Evolutionary conservation across 1,284 basidiomycete species (phyloP).

Genomic region (Taiwanofungus camphoratus): DNA sequence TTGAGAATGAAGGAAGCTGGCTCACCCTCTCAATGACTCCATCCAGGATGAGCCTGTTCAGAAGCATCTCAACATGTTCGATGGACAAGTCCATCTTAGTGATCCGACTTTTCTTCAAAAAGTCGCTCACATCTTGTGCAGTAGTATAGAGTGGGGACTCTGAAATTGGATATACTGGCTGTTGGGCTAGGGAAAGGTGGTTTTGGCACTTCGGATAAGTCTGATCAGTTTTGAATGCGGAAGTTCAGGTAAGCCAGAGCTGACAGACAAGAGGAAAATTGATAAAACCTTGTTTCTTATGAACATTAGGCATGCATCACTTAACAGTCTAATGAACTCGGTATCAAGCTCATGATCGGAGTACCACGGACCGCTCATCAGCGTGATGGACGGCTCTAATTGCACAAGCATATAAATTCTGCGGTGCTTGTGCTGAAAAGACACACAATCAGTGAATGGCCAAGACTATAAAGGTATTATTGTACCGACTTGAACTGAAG

Average conservation of each 20-base stretch:
- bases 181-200: background rate
- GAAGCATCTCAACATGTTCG: background rate
- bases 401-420: background rate
- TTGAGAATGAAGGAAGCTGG: too few species aligned
- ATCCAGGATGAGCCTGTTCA: background rate
- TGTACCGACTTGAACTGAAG: background rate
- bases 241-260: background rate
- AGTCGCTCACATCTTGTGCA: background rate
- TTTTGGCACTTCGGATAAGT: background rate
- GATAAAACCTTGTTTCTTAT: background rate
- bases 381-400: background rate
- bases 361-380: background rate
- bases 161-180: background rate
- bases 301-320: background rate
- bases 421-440: background rate
- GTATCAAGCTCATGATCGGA: background rate
- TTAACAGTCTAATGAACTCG: background rate
- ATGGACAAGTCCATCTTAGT: background rate
- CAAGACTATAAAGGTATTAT: background rate
- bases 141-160: background rate
- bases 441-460: background rate
- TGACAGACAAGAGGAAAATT: background rate
- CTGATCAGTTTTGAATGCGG: too few species aligned
- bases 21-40: background rate
- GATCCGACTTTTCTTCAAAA: background rate